Percentiles rank a stretch among this genome's conserved stretches.
phyloP scores from a whole-genome alignment of 805 yeast species.

The Torulaspora maleeae region DNA sequence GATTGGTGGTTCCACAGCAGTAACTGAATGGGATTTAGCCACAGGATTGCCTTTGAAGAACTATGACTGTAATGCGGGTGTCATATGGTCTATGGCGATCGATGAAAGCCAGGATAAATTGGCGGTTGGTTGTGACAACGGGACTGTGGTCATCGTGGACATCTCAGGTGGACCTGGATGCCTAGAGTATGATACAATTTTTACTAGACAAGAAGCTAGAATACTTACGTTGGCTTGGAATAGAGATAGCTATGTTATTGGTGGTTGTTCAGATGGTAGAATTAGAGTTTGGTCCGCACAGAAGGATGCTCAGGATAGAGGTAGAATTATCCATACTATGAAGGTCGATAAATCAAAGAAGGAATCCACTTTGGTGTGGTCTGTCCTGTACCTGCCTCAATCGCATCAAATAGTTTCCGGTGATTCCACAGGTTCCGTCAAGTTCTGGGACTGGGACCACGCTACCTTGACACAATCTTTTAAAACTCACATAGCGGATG shows the following conservation, averaged over 20 bases:
- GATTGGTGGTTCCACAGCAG: constrained; percentile 85
- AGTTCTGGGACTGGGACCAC: constrained; percentile 83
- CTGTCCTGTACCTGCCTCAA: constrained; percentile 58
- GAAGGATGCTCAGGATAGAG: constrained; percentile 40
- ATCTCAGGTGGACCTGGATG: constrained; percentile 84
- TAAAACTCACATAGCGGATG: constrained; percentile 86
- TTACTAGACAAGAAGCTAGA: constrained; percentile 81
- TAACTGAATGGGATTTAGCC: constrained; percentile 87
- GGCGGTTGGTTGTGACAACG: constrained; percentile 94
- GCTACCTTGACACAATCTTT: constrained; percentile 77
- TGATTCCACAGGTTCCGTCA: constrained; percentile 91
- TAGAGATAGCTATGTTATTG: constrained; percentile 59
- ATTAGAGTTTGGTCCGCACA: constrained; percentile 72
- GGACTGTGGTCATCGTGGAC: constrained; percentile 77
- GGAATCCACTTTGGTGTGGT: constrained; percentile 91
- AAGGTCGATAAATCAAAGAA: constrained; percentile 84
- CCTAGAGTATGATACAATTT: constrained; percentile 66
- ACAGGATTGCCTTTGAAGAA: constrained; percentile 70
- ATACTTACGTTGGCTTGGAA: constrained; percentile 78
- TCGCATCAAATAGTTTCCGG: constrained; percentile 83
- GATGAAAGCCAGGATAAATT: constrained; percentile 56
- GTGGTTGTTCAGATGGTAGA: constrained; percentile 95
- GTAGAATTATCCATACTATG: constrained; percentile 77
- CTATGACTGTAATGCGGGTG: constrained; percentile 87
- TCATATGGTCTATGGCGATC: constrained; percentile 82